Evolutionary conservation across 768 basidiomycete species (phyloP).

Genomic region (Clavaria fumosa): DNA sequence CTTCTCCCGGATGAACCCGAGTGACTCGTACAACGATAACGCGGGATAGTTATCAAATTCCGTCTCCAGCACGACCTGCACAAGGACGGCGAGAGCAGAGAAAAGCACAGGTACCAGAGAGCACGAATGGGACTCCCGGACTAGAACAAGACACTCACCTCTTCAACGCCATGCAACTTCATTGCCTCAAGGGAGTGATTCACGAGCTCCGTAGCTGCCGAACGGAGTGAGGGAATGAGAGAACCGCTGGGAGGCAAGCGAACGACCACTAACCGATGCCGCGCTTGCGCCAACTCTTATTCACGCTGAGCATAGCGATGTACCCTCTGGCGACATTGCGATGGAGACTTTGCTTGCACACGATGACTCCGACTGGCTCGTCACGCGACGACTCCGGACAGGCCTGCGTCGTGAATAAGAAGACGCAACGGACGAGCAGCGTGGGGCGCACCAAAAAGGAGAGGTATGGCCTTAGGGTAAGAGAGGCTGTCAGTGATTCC

Average conservation of each 20-base stretch:
- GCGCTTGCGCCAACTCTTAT: constrained; percentile 68
- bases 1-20: constrained; percentile 95
- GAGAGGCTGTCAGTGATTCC: constrained; percentile 8
- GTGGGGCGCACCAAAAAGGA: constrained; percentile 48
- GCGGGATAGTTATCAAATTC: constrained; percentile 88
- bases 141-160: constrained; percentile 41
- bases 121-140: background rate
- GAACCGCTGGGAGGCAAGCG: constrained; percentile 19
- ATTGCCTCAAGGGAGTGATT: constrained; percentile 71
- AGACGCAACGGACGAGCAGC: background rate
- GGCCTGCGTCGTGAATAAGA: constrained; percentile 26
- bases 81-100: background rate
- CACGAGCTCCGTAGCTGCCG: constrained; percentile 72
- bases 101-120: background rate
- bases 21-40: constrained; percentile 73
- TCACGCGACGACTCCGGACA: constrained; percentile 31
- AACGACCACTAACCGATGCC: constrained; percentile 64
- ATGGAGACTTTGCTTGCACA: constrained; percentile 95
- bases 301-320: constrained; percentile 94
- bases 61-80: constrained; percentile 85
- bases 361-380: constrained; percentile 77
- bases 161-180: constrained; percentile 68
- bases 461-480: constrained; percentile 60
- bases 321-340: constrained; percentile 66
- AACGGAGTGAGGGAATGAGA: constrained; percentile 7